phyloP scores from a whole-genome alignment of 1,284 basidiomycete genomes.

The Ustilago nuda region DNA sequence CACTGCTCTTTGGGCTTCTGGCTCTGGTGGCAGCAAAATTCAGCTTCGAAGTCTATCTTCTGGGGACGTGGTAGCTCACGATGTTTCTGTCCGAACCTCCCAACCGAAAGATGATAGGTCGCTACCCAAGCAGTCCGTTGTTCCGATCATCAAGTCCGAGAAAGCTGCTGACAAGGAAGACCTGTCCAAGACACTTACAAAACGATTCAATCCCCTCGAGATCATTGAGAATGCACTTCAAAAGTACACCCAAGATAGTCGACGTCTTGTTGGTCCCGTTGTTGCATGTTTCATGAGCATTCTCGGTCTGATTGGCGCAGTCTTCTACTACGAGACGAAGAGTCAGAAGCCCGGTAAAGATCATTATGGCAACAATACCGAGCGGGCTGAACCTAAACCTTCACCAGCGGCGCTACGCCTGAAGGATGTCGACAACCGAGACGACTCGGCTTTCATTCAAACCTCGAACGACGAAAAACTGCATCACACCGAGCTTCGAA shows the following conservation, averaged over 20 bases:
- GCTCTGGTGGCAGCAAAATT: background rate
- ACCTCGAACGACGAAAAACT: background rate
- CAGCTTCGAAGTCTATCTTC: background rate
- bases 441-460: background rate
- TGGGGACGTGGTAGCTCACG: background rate
- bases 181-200: background rate
- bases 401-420: background rate
- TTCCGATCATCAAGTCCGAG: constrained; percentile 1
- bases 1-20: constrained; percentile 7
- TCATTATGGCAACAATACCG: background rate
- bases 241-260: background rate
- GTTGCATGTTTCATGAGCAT: background rate
- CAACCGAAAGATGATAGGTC: background rate
- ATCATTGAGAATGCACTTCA: background rate
- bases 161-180: background rate
- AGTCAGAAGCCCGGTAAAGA: background rate
- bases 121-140: background rate
- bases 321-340: constrained; percentile 1
- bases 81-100: background rate
- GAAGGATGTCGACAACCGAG: background rate
- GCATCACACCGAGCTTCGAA: background rate
- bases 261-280: background rate
- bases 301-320: background rate
- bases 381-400: background rate
- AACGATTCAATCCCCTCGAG: constrained; percentile 7